Conservation (phyloP, 2,329 filamentous ascomycete species). For the Juglanconis oblonga region DNA sequence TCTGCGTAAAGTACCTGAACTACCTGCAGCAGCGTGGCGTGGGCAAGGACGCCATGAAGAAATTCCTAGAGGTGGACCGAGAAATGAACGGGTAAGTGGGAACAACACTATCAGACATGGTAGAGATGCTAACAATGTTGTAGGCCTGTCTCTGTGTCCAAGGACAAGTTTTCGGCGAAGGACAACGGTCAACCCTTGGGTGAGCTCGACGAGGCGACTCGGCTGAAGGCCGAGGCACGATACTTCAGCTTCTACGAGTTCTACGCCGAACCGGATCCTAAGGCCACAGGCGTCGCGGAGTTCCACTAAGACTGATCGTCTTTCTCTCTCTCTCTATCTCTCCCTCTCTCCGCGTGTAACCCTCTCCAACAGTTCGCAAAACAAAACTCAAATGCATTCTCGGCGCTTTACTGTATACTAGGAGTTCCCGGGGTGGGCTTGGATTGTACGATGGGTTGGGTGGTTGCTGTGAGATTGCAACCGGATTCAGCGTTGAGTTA, state of each 20-base stretch:
- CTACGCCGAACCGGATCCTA: conserved; percentile 43
- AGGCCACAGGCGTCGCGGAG: conserved; percentile 46
- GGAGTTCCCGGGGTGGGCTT: conserved; percentile 3
- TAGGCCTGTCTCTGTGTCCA: conserved; percentile 47
- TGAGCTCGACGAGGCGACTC: conserved; percentile 50
- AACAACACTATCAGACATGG: not conserved
- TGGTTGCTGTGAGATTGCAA: not conserved
- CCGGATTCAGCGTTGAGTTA: not conserved
- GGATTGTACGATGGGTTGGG: conserved; percentile 7
- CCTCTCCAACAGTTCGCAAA: not conserved
- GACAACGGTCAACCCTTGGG: conserved; percentile 41
- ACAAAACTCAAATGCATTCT: conserved; percentile 11
- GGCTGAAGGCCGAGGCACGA: conserved; percentile 48
- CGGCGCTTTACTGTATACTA: conserved; percentile 18
- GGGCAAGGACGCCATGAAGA: conserved; percentile 78
- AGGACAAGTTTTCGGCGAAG: conserved; percentile 36
- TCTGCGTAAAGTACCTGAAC: conserved; percentile 75
- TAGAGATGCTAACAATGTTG: conserved; percentile 12
- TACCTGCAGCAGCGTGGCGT: conserved; percentile 78
- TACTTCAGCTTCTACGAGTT: conserved; percentile 54
- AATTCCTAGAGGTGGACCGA: conserved; percentile 78
- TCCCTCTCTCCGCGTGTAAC: not conserved
- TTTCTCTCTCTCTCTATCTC: not conserved
- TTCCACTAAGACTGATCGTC: conserved; percentile 42
- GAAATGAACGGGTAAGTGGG: conserved; percentile 76